Evolutionary conservation across 2,329 filamentous ascomycete species (phyloP).

Genomic region (Paecilomyces fulvus): DNA sequence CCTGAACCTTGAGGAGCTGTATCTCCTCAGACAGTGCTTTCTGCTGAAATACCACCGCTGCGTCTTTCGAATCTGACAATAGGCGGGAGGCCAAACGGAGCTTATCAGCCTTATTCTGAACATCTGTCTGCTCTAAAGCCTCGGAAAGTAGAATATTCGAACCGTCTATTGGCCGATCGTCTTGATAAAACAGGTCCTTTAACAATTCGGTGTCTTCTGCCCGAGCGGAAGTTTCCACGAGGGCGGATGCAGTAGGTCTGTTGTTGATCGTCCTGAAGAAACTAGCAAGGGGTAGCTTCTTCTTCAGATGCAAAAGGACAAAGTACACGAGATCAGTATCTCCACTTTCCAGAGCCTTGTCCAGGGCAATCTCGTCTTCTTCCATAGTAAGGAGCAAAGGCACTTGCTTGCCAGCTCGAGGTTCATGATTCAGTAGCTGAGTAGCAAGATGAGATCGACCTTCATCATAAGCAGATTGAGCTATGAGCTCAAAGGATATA

Average conservation of each 20-base stretch:
- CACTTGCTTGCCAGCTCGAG: constrained; percentile 90
- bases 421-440: constrained; percentile 84
- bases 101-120: constrained; percentile 69
- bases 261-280: constrained; percentile 91
- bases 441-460: constrained; percentile 83
- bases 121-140: constrained; percentile 64
- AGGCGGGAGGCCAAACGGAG: constrained; percentile 77
- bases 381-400: constrained; percentile 90
- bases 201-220: constrained; percentile 73
- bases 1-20: constrained; percentile 74
- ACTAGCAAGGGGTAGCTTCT: constrained; percentile 77
- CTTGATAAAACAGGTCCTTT: constrained; percentile 96
- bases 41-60: constrained; percentile 56
- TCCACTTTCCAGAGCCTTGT: constrained; percentile 93
- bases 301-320: constrained; percentile 79
- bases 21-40: constrained; percentile 70
- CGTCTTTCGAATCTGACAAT: constrained; percentile 74
- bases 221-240: constrained; percentile 76
- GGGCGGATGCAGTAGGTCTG: constrained; percentile 73
- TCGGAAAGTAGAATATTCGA: constrained; percentile 81
- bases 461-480: constrained; percentile 87
- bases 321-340: constrained; percentile 90
- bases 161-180: constrained; percentile 81
- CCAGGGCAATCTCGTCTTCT: constrained; percentile 86
- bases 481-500: constrained; percentile 93